Conservation (phyloP, 192 early-diverging fungal genomes). For the Coemansia sp. region DNA sequence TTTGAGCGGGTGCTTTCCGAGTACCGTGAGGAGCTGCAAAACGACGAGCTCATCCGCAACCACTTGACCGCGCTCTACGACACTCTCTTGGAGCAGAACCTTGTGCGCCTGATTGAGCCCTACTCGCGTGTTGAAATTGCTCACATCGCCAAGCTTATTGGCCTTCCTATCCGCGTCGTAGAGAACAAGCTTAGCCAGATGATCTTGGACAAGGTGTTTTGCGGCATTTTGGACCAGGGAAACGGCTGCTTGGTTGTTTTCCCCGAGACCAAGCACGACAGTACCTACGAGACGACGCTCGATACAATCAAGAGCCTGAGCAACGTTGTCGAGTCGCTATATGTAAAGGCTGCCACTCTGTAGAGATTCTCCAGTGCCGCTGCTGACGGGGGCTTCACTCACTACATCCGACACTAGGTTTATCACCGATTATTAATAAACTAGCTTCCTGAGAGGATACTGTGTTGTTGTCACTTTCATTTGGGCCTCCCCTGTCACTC, state of each 20-base stretch:
- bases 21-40: constrained; percentile 82
- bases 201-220: constrained; percentile 97
- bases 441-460: too few relatives aligned
- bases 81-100: constrained; percentile 93
- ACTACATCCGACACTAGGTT: not conserved
- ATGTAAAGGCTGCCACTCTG: constrained; percentile 73
- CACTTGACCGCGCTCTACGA: constrained; percentile 95
- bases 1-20: constrained; percentile 89
- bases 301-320: constrained; percentile 98
- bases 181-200: constrained; percentile 98
- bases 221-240: constrained; percentile 96
- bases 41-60: constrained; percentile 91
- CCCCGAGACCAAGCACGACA: constrained; percentile 85
- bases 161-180: constrained; percentile 88
- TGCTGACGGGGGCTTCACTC: not conserved
- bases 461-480: not conserved
- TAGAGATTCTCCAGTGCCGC: not conserved
- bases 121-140: constrained; percentile 96
- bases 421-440: not conserved
- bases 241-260: constrained; percentile 94
- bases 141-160: constrained; percentile 91
- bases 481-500: not conserved
- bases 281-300: constrained; percentile 87
- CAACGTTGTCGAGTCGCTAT: constrained; percentile 92
- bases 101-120: constrained; percentile 96